Conservation (phyloP, 495 filamentous ascomycete species). For the Podospora comata region DNA sequence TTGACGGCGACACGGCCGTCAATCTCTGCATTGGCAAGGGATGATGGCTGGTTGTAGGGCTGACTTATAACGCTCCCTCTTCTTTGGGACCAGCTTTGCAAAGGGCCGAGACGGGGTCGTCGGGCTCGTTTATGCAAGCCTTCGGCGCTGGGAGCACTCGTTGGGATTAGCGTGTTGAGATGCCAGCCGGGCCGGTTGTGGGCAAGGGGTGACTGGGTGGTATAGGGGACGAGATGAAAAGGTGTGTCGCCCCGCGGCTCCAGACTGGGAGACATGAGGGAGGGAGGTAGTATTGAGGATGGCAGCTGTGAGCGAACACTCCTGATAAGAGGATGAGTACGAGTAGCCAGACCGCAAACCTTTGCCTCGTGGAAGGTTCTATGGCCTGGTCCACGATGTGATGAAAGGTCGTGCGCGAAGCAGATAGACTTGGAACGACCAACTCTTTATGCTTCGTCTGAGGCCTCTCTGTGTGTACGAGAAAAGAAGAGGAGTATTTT, state of each 20-base stretch:
- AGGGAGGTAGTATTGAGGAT: neutral
- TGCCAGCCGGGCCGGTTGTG: slow-evolving; percentile 13
- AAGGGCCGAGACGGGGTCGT: slow-evolving; percentile 15
- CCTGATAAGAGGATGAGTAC: too few species aligned
- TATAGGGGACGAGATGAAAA: neutral
- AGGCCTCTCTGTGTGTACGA: neutral
- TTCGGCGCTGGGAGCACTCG: slow-evolving; percentile 27
- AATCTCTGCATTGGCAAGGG: slow-evolving; percentile 12
- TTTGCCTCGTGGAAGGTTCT: neutral
- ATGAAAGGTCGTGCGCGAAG: too few species aligned
- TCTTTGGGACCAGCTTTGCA: slow-evolving; percentile 14
- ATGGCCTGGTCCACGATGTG: neutral
- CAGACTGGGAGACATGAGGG: slow-evolving; percentile 8
- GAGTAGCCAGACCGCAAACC: too few species aligned
- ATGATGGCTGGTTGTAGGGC: slow-evolving; percentile 28
- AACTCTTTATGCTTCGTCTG: neutral
- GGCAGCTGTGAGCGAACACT: neutral
- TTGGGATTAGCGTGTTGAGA: slow-evolving; percentile 32
- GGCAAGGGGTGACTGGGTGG: neutral
- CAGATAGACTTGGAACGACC: neutral
- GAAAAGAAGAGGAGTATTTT: slow-evolving; percentile 8
- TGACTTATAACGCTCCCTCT: slow-evolving; percentile 33
- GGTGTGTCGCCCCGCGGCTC: slow-evolving; percentile 6
- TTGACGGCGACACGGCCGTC: slow-evolving; percentile 2
- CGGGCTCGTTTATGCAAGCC: slow-evolving; percentile 29